These are phyloP conservation scores for Aspergillus tamarii DNA, from an alignment of 2,329 filamentous ascomycete genomes.

Conservation along the genomic window DNA sequence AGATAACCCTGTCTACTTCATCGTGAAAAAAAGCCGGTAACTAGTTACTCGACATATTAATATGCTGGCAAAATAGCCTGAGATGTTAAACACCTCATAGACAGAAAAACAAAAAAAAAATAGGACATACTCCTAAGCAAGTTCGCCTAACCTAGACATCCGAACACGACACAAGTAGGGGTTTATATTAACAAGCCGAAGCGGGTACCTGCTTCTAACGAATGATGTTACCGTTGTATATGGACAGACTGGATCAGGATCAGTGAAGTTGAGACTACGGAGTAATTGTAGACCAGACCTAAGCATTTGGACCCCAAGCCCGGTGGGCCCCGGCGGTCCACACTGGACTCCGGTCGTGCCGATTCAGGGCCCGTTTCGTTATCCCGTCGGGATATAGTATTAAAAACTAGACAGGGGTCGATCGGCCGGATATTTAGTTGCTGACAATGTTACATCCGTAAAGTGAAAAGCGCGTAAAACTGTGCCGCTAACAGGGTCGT, in stretches of 20 bases:
- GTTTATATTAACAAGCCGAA: neutral
- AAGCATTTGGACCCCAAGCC: neutral
- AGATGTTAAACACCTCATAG: too few relatives aligned
- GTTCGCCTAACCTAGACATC: too few relatives aligned
- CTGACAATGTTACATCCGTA: neutral
- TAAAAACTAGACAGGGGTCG: neutral
- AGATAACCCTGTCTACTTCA: too few relatives aligned
- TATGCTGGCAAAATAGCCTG: too few relatives aligned
- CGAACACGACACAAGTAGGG: too few relatives aligned
- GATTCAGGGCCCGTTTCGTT: neutral
- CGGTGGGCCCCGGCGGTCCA: neutral
- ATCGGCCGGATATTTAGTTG: neutral
- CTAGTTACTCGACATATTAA: too few relatives aligned
- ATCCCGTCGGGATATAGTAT: neutral
- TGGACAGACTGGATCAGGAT: neutral
- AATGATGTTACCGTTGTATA: neutral
- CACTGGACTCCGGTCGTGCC: neutral
- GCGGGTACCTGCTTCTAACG: neutral
- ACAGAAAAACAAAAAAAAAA: too few relatives aligned
- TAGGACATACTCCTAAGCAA: too few relatives aligned
- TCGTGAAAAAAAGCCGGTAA: rapidly evolving
- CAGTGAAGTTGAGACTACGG: neutral
- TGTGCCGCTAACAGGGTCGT: too few relatives aligned
- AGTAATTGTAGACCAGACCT: neutral
- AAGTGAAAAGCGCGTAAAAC: neutral